Conservation (phyloP, 306 rosid genomes). For the Elaeagnus macrophylla region DNA sequence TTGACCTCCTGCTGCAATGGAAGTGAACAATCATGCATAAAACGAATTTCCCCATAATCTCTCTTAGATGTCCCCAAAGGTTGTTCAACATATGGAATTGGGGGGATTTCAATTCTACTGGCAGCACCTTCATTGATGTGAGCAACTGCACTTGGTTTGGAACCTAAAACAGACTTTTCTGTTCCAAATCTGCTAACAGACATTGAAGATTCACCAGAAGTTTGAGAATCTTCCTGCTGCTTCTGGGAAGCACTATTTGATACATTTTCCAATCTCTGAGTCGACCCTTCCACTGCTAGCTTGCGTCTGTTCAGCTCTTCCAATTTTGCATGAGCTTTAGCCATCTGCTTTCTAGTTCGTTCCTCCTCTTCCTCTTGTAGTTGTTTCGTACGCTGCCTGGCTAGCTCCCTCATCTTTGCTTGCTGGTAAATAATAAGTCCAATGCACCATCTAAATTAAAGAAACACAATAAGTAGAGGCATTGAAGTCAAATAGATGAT, state of each 20-base stretch:
- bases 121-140: conserved; percentile 26
- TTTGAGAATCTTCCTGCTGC: conserved; percentile 41
- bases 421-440: conserved; percentile 38
- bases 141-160: conserved; percentile 23
- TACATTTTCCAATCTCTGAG: conserved; percentile 30
- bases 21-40: conserved; percentile 28
- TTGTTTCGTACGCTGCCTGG: conserved; percentile 69
- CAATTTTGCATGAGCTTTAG: conserved; percentile 68
- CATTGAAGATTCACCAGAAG: conserved; percentile 24
- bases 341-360: conserved; percentile 58
- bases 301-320: conserved; percentile 68
- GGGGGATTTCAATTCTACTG: conserved; percentile 25
- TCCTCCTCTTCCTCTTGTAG: conserved; percentile 91
- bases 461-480: conserved; percentile 13
- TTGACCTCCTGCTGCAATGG: conserved; percentile 41
- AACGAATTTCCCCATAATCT: conserved; percentile 28
- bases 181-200: conserved; percentile 25
- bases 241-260: conserved; percentile 33
- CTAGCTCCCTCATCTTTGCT: conserved; percentile 57
- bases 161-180: conserved; percentile 20
- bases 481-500: conserved; percentile 17
- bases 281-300: conserved; percentile 37
- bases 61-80: conserved; percentile 25
- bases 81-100: conserved; percentile 26
- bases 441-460: conserved; percentile 15